A percentile compares a stretch with the other conserved stretches of the same genome.
Evolutionary conservation across 192 early-diverging fungal genomes (phyloP).

Genomic region (Rhizophagus prolifer): DNA sequence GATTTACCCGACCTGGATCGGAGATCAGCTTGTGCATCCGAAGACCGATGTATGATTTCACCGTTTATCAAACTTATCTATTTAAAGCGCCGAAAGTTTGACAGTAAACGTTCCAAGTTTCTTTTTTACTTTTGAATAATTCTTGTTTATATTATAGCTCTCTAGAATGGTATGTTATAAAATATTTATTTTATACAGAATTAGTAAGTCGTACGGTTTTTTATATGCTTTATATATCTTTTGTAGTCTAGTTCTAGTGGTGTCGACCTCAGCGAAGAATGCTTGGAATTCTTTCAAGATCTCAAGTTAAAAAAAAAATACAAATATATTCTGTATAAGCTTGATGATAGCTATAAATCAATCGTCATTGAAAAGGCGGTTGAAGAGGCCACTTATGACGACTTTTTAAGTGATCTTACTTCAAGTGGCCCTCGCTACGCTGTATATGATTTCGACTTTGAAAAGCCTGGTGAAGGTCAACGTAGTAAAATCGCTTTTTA

Average conservation of each 20-base stretch:
- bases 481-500: slow-evolving; percentile 88
- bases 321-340: slow-evolving; percentile 82
- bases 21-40: no score
- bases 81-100: no score
- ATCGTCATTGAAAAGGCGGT: slow-evolving; percentile 69
- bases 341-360: slow-evolving; percentile 63
- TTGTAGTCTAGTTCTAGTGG: slow-evolving; percentile 66
- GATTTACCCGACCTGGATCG: no score
- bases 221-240: neutral
- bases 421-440: slow-evolving; percentile 76
- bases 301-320: slow-evolving; percentile 74
- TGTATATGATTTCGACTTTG: slow-evolving; percentile 86
- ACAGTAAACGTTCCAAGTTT: no score
- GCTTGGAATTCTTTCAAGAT: slow-evolving; percentile 64
- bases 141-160: neutral
- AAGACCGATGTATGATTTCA: no score
- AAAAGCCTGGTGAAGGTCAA: slow-evolving; percentile 58
- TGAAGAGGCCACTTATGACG: slow-evolving; percentile 55
- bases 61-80: no score
- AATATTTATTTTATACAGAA: neutral
- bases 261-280: slow-evolving; percentile 63
- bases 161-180: neutral
- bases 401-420: slow-evolving; percentile 68
- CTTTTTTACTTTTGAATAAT: neutral
- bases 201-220: neutral